Evolutionary conservation across 306 rosid genomes (phyloP).

Genomic region (Vigna angularis): DNA sequence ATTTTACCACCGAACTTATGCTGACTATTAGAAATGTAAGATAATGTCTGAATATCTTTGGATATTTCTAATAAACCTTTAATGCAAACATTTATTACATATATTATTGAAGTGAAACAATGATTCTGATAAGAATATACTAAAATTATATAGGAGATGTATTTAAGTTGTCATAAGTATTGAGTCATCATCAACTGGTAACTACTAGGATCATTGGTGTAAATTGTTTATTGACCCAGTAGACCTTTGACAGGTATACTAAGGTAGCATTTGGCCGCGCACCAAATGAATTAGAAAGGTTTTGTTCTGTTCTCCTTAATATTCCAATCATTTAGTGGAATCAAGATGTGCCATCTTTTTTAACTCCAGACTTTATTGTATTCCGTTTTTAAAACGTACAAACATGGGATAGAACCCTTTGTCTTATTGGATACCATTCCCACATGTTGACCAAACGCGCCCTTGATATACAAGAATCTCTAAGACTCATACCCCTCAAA

Average conservation of each 20-base stretch:
- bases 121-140: background rate
- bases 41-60: too few relatives aligned
- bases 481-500: background rate
- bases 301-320: background rate
- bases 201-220: background rate
- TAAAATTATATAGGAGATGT: background rate
- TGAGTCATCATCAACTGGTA: background rate
- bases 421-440: background rate
- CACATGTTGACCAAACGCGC: background rate
- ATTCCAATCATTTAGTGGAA: background rate
- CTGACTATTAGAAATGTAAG: background rate
- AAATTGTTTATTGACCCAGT: background rate
- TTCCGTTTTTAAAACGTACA: background rate
- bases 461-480: background rate
- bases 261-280: background rate
- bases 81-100: background rate
- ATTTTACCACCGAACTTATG: background rate
- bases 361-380: background rate
- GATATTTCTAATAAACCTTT: background rate
- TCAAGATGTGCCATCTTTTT: background rate
- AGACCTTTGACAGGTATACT: background rate
- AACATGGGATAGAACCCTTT: background rate
- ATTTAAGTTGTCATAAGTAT: background rate
- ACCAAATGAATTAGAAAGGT: conserved; percentile 1
- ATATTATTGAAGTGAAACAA: background rate